Conservation (phyloP, 164 flowering plant genomes). For the Nymphaea colorata region DNA sequence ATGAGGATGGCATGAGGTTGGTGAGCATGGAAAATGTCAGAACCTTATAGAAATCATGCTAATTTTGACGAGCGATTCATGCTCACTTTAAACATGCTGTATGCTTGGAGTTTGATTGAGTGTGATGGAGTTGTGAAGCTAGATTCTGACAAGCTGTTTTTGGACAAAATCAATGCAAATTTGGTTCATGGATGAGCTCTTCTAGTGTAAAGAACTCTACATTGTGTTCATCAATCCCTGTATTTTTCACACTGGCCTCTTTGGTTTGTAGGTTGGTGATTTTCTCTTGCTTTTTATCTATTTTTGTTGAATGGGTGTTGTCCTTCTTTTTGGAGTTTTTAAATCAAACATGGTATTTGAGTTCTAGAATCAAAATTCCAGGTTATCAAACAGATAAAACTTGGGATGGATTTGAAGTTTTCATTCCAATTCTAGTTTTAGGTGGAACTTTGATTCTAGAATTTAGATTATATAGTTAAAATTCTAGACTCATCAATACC, state of each 20-base stretch:
- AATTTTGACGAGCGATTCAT: slow-evolving; percentile 54
- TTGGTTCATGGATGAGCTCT: slow-evolving; percentile 95
- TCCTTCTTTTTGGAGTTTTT: too few species aligned
- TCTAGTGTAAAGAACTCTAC: slow-evolving; percentile 91
- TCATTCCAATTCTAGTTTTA: too few species aligned
- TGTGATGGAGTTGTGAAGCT: slow-evolving; percentile 96
- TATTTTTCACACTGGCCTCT: slow-evolving; percentile 96
- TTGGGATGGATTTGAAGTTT: too few species aligned
- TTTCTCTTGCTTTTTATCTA: not conserved
- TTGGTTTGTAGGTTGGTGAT: slow-evolving; percentile 62
- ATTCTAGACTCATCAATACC: too few species aligned
- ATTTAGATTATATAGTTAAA: too few species aligned
- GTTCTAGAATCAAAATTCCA: too few species aligned
- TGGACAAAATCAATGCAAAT: slow-evolving; percentile 51
- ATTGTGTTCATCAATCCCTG: slow-evolving; percentile 98
- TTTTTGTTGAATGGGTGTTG: too few species aligned
- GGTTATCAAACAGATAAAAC: too few species aligned
- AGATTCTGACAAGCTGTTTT: slow-evolving; percentile 87
- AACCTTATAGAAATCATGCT: slow-evolving; percentile 57
- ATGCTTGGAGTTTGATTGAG: slow-evolving; percentile 77
- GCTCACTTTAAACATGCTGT: slow-evolving; percentile 75
- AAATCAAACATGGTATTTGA: too few species aligned
- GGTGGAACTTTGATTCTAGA: too few species aligned
- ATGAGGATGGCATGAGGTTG: slow-evolving; percentile 84
- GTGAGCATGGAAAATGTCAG: slow-evolving; percentile 62